Base-by-base conservation (phyloP, 2,329 filamentous ascomycete species). In the Hymenoscyphus fraxineus region DNA sequence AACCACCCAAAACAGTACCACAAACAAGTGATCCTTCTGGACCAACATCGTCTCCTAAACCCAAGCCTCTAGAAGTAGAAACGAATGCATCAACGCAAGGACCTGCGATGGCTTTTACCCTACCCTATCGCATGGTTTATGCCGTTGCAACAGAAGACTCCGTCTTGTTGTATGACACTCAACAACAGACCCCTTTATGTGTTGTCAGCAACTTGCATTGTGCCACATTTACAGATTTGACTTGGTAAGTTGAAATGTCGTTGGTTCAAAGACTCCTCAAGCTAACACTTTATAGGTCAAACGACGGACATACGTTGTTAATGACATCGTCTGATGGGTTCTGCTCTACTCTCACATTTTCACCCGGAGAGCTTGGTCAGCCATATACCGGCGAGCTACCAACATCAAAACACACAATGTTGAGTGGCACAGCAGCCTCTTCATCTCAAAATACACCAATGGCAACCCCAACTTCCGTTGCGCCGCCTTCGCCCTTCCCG, bases 311-410 rank as follows among this genome's bases (percentile, higher is more conserved):
- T 54, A 93, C 89, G 1, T 80, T 99, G 27, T 82, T 99, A 59
- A 96, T 99, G 80, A 95, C 93, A n/a, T 99, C 95, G 0, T 97
- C 95, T 0, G 95, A 99, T 76, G 95, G 95, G 0, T 99, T 98
- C 80, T 99, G 95, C 76, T 99, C 95, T 0, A 90, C 91, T 0
- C 81, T 99, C 6, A 90, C 93, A 0, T 99, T 99, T 74, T 78
- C 85, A 1, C 81, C 90, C 1, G 91, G 92, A 9, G 95, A 99
- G 76, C 81, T 99, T 0, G 95, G 95, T 13, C 88, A 94, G 68
- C 79, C 87, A 5, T 96, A 96, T 76, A 88, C 87, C 9, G 89
- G 88, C 39, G 87, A 92, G 60, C 76, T 88, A 47, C 80, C 81
- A 10, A 79, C 80, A 15, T 74, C 78, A 38, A 85, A 82, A 69